A percentile compares a stretch with the other conserved stretches of the same genome.
Conservation (phyloP, 2,329 filamentous ascomycete species). For the Aureobasidium melanogenum region DNA sequence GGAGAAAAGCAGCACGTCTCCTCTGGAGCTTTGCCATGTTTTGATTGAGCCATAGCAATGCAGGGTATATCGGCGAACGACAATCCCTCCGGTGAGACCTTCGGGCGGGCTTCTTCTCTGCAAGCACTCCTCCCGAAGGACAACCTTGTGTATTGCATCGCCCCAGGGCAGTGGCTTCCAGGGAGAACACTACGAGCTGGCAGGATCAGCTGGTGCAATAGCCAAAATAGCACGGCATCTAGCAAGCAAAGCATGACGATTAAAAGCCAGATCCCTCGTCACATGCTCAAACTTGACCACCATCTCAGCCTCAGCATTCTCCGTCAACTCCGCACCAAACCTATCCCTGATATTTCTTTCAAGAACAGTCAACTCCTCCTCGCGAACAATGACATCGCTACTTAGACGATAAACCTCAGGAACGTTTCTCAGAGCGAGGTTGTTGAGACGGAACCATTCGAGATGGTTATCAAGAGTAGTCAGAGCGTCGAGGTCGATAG, state of each 20-base stretch:
- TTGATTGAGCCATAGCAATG: too few species aligned
- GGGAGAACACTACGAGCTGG: too few species aligned
- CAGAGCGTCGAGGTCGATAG: neutral
- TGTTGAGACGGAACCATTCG: neutral
- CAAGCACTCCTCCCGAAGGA: too few species aligned
- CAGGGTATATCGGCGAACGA: too few species aligned
- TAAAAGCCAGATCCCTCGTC: neutral
- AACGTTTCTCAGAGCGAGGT: neutral
- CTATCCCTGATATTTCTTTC: neutral
- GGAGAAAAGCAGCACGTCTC: too few species aligned
- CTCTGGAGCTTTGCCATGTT: too few species aligned
- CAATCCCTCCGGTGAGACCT: too few species aligned
- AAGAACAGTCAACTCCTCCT: neutral
- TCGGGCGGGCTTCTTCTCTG: too few species aligned
- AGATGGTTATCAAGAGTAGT: neutral
- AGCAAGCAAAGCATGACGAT: neutral
- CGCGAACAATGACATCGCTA: neutral
- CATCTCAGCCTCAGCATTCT: neutral
- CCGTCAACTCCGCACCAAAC: neutral
- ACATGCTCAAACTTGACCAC: neutral
- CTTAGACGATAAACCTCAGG: neutral
- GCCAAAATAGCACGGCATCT: neutral
- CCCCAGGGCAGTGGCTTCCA: too few species aligned
- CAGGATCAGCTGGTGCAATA: neutral
- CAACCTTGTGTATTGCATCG: too few species aligned